phyloP scores from a whole-genome alignment of 495 filamentous ascomycete genomes.

The Cenococcum geophilum region DNA sequence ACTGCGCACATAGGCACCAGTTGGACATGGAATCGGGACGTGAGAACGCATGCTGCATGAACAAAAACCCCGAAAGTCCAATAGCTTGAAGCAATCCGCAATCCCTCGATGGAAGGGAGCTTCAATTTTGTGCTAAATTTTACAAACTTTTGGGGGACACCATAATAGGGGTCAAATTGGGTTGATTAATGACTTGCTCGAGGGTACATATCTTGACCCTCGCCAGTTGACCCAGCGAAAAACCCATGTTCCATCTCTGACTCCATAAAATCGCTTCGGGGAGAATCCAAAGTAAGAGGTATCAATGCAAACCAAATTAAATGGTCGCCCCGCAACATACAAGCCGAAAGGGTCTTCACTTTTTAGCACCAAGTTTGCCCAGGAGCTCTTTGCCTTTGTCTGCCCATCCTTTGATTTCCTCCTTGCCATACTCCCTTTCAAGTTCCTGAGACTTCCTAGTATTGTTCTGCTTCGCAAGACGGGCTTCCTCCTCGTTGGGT shows the following conservation, averaged over 20 bases:
- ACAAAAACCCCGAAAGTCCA: too few relatives aligned
- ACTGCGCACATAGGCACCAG: too few relatives aligned
- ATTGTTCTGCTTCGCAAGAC: conserved; percentile 20
- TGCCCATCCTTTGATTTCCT: conserved; percentile 16
- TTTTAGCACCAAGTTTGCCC: conserved; percentile 24
- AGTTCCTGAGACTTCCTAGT: conserved; percentile 7
- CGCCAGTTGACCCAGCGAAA: not conserved
- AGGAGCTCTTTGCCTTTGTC: conserved; percentile 38
- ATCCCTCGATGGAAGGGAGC: too few relatives aligned
- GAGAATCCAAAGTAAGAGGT: not conserved
- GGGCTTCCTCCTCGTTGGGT: conserved; percentile 13
- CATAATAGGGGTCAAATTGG: too few relatives aligned
- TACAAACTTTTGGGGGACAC: too few relatives aligned
- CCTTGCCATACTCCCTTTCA: conserved; percentile 31
- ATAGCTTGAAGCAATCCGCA: too few relatives aligned
- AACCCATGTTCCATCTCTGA: not conserved
- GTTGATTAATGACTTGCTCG: too few relatives aligned
- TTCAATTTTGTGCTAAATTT: too few relatives aligned
- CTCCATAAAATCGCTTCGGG: not conserved
- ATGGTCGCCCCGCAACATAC: not conserved
- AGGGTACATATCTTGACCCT: too few relatives aligned
- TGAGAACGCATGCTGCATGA: too few relatives aligned
- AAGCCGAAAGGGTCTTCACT: not conserved
- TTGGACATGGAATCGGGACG: too few relatives aligned
- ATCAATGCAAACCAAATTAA: not conserved